Percentiles rank a stretch among this genome's conserved stretches.
Evolutionary conservation across 768 basidiomycete genomes (phyloP).

Genomic region (Boletus subparvulus): DNA sequence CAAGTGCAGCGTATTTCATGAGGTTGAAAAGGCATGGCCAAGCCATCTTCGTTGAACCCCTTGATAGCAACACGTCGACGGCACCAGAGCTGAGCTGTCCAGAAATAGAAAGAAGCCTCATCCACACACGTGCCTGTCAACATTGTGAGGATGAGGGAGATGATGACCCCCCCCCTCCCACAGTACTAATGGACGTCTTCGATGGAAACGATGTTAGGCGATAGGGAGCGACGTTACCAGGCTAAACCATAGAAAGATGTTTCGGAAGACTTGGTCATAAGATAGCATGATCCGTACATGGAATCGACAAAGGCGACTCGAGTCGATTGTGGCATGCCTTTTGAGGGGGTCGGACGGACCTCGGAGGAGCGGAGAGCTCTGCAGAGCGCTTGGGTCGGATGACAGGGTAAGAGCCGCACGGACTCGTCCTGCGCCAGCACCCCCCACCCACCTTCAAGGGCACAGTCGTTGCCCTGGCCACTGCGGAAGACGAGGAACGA

Average conservation of each 20-base stretch:
- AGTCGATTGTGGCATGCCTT: too few relatives aligned
- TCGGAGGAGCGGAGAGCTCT: too few relatives aligned
- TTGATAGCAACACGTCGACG: not conserved
- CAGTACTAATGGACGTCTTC: not conserved
- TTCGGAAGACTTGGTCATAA: too few relatives aligned
- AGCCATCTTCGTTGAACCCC: not conserved
- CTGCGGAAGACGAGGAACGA: not conserved
- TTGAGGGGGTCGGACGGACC: too few relatives aligned
- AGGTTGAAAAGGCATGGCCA: too few relatives aligned
- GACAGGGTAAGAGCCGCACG: too few relatives aligned
- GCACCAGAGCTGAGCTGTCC: not conserved
- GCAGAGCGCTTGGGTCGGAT: not conserved
- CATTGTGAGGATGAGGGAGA: not conserved
- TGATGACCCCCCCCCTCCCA: not conserved
- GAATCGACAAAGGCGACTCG: too few relatives aligned
- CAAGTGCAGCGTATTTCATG: too few relatives aligned
- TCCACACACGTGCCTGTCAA: not conserved
- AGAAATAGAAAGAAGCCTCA: not conserved
- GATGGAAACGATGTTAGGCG: not conserved
- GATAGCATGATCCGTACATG: too few relatives aligned
- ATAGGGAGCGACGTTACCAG: not conserved
- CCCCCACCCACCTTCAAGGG: not conserved
- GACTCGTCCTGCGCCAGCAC: too few relatives aligned
- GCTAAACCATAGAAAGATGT: too few relatives aligned
- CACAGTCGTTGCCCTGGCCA: not conserved